Percentiles rank a stretch among this genome's conserved stretches.
Conservation (phyloP, 2,329 filamentous ascomycete species). For the Neofusicoccum cordaticola region DNA sequence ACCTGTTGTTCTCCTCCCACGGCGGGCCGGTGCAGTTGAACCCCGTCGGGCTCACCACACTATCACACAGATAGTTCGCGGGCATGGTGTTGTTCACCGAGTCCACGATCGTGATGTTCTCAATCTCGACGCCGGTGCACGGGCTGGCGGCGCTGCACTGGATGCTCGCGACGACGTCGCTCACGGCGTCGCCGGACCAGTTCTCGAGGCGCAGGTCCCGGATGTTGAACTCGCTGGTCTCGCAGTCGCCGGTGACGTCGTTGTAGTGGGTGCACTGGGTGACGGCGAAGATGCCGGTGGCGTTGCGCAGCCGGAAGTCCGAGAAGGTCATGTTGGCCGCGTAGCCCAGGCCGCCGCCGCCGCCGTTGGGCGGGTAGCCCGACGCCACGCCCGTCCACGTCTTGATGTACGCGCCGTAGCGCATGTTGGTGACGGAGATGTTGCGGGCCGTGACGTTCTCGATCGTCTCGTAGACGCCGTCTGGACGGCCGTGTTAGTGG, state of each 20-base stretch:
- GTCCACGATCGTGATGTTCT: slow-evolving; percentile 22
- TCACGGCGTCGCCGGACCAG: slow-evolving; percentile 30
- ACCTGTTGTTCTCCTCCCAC: slow-evolving; percentile 14
- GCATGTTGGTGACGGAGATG: slow-evolving; percentile 46
- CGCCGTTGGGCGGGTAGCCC: slow-evolving; percentile 57
- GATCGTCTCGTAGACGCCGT: slow-evolving; percentile 6
- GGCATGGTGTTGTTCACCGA: slow-evolving; percentile 20
- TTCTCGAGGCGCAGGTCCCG: slow-evolving; percentile 30
- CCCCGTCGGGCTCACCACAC: slow-evolving; percentile 18
- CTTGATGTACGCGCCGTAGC: slow-evolving; percentile 55
- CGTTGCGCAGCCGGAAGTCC: slow-evolving; percentile 31
- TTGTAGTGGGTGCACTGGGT: slow-evolving; percentile 42
- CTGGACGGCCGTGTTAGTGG: neutral
- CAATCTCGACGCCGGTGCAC: slow-evolving; percentile 24
- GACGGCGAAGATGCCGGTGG: slow-evolving; percentile 35
- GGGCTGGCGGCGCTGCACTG: slow-evolving; percentile 30
- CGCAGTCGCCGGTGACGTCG: slow-evolving; percentile 38
- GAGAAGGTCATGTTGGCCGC: slow-evolving; percentile 37
- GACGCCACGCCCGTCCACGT: slow-evolving; percentile 56
- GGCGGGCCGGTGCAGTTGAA: slow-evolving; percentile 8
- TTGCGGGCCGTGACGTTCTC: slow-evolving; percentile 47
- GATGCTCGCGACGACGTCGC: slow-evolving; percentile 23
- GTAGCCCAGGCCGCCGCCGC: slow-evolving; percentile 54
- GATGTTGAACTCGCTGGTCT: slow-evolving; percentile 42
- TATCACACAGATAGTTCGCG: slow-evolving; percentile 25